These are phyloP conservation scores for Sparassis latifolia DNA, from an alignment of 1,284 basidiomycete species.

Conservation along the genomic window DNA sequence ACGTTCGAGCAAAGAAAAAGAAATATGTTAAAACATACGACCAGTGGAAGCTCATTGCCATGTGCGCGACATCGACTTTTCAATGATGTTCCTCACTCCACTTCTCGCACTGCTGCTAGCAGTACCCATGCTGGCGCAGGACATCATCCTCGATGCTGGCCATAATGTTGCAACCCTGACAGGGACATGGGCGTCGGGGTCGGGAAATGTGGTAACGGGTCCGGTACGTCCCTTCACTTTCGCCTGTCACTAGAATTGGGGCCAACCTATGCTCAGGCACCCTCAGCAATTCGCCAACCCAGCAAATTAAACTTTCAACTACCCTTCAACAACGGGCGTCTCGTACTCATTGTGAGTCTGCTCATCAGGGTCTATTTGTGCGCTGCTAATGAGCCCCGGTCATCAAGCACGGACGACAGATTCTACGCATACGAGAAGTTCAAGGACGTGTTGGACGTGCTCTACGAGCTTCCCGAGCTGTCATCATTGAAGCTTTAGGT, in stretches of 20 bases:
- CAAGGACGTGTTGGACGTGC: conserved; percentile 55
- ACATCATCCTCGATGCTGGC: conserved; percentile 24
- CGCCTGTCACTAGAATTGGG: neutral
- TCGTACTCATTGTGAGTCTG: conserved; percentile 80
- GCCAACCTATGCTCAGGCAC: conserved; percentile 2
- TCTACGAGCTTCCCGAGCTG: conserved; percentile 62
- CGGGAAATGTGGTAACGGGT: conserved; percentile 72
- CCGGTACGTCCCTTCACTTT: conserved; percentile 40
- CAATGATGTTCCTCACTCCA: conserved; percentile 20
- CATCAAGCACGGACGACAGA: conserved; percentile 52
- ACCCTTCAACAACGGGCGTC: conserved; percentile 78
- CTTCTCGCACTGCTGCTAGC: conserved; percentile 31
- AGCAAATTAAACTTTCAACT: conserved; percentile 70
- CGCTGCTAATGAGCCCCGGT: neutral
- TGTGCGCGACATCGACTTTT: too few relatives aligned
- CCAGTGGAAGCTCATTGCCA: too few relatives aligned
- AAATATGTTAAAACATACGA: too few relatives aligned
- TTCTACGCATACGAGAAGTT: conserved; percentile 70
- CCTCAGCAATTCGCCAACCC: conserved; percentile 78
- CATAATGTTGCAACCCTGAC: conserved; percentile 62
- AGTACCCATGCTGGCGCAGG: conserved; percentile 32
- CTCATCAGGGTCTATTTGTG: neutral
- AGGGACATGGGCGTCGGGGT: conserved; percentile 86
- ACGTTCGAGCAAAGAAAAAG: too few relatives aligned
- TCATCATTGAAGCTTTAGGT: conserved; percentile 13